Evolutionary conservation across 202 grass and related monocot species (phyloP), one percentile per base, ranked within the genome.

Genomic region (Dendrocalamus latiflorus): DNA sequence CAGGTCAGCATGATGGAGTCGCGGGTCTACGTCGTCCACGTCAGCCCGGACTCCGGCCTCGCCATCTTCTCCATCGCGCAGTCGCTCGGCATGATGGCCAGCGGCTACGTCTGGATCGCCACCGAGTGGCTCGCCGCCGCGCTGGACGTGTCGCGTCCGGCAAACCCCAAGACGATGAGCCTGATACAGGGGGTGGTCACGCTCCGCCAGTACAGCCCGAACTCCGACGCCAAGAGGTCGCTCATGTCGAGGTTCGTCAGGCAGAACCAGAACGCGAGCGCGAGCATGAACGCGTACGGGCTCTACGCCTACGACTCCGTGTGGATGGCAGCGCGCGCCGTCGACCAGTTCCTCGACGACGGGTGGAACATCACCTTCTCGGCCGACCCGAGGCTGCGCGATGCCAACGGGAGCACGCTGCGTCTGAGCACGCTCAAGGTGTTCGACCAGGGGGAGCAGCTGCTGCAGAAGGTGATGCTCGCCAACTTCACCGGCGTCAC

Each of bases 11-110:
- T 75, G 75, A 83, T 86, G 59, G 89, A 91, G 68, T 89, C 92
- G 49, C 81, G 92, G 25, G 89, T 91, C 18, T 86, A 68, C 63
- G 92, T 94, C 54, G 89, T 90, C 30, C 92, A 94, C 81, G 92
- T 74, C 83, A 77, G 21, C 70, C 87, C 92, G 21, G 89, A 94
- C 82, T 88, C 89, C 1, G 89, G 92, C 6, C 78, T 91, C 33
- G 78, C 75, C 34, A 25, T 94, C 67, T 86, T 91, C 75, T 77
- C 65, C 49, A 75, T 26, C 37, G 92, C 89, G 17, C 81, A 79
- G 0, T 36, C 80, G 2, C 84, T 91, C 49, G 25, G 39, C 45
- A 94, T 94, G 89, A 85, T 91, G 89, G 55, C 57, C 4, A 6
- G 6, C 18, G 92, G 84, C 9, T 89, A 87, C 68, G 92, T 88